Percentiles rank a stretch among this genome's conserved stretches.
Evolutionary conservation across 2,329 filamentous ascomycete species (phyloP).

Genomic region (Leptosphaerulina australis): DNA sequence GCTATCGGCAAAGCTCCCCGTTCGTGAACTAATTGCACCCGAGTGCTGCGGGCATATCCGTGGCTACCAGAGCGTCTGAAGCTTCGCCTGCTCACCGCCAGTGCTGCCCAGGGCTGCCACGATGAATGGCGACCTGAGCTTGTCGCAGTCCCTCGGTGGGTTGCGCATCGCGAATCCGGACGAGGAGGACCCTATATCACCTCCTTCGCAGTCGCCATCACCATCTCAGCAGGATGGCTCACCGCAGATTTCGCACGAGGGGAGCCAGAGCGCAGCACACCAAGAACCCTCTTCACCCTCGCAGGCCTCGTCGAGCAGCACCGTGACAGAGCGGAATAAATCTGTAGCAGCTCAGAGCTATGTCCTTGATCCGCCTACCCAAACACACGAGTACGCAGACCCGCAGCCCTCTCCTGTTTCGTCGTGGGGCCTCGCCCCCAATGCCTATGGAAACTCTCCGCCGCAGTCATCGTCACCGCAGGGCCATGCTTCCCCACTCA

Average conservation of each 20-base stretch:
- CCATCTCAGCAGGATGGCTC: constrained; percentile 18
- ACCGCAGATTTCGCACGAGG: constrained; percentile 4
- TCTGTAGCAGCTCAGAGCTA: background rate
- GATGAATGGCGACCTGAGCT: constrained; percentile 92
- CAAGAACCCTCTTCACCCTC: constrained; percentile 38
- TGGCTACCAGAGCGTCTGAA: constrained; percentile 27
- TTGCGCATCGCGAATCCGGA: constrained; percentile 97
- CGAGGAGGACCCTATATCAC: constrained; percentile 60
- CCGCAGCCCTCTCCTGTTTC: constrained; percentile 38
- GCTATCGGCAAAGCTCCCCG: constrained; percentile 18
- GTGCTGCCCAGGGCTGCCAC: constrained; percentile 38
- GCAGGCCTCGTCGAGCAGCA: constrained; percentile 43
- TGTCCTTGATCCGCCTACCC: constrained; percentile 34
- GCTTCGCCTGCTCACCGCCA: constrained; percentile 25
- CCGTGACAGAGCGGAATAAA: constrained; percentile 46
- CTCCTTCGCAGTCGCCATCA: constrained; percentile 37
- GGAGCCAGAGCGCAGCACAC: constrained; percentile 11
- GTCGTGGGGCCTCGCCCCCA: constrained; percentile 51
- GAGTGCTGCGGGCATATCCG: constrained; percentile 26
- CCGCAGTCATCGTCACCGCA: constrained; percentile 32
- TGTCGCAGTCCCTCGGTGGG: constrained; percentile 90
- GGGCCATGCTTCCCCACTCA: constrained; percentile 28
- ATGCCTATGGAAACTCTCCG: constrained; percentile 45
- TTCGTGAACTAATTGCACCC: constrained; percentile 24
- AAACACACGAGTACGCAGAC: constrained; percentile 25